Percentiles rank a stretch among this genome's conserved stretches.
phyloP scores from a whole-genome alignment of 1,284 basidiomycete species.

The Tilletia setariae region DNA sequence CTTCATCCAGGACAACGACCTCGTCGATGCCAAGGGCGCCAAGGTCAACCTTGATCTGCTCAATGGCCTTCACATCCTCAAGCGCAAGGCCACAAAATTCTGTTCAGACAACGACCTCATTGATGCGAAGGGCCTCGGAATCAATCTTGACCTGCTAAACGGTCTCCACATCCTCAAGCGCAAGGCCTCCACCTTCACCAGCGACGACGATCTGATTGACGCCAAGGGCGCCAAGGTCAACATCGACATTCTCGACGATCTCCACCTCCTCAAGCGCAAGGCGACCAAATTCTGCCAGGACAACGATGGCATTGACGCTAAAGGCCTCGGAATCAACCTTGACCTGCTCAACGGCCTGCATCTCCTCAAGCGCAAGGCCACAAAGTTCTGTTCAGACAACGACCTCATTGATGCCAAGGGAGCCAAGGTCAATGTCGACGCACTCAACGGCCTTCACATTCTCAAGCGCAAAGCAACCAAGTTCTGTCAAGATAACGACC shows the following conservation, averaged over 20 bases:
- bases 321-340: background rate
- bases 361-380: constrained; percentile 10
- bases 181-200: background rate
- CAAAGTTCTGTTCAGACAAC: background rate
- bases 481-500: background rate
- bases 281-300: background rate
- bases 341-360: background rate
- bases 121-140: background rate
- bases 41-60: background rate
- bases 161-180: background rate
- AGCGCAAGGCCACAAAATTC: background rate
- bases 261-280: constrained; percentile 6
- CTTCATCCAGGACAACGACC: background rate
- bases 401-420: constrained; percentile 4
- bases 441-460: background rate
- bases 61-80: background rate
- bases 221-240: background rate
- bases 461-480: background rate
- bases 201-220: background rate
- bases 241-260: background rate
- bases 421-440: background rate
- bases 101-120: background rate
- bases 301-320: background rate
- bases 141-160: background rate
- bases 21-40: constrained; percentile 1